phyloP scores from a whole-genome alignment of 805 yeast genomes.

The Pachysolen tannophilus region DNA sequence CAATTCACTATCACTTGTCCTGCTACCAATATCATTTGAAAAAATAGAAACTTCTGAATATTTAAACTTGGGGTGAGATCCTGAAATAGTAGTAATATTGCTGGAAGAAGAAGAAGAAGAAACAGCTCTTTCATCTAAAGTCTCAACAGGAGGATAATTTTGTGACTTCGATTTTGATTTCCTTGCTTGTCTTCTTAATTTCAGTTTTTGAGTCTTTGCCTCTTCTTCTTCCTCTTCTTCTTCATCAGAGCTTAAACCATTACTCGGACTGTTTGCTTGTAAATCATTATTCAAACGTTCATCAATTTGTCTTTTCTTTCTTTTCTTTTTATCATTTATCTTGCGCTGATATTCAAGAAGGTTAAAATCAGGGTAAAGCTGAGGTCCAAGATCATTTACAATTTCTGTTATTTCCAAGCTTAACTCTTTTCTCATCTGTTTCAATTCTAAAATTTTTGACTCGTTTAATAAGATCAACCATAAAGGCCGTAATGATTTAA shows the following conservation, averaged over 20 bases:
- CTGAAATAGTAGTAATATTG: too few relatives aligned
- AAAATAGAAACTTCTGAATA: too few relatives aligned
- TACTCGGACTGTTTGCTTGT: conserved; percentile 8
- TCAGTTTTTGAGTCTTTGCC: neutral
- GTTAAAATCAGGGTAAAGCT: conserved; percentile 80
- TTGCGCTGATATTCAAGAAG: conserved; percentile 30
- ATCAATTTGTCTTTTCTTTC: conserved; percentile 14
- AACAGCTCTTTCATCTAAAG: too few relatives aligned
- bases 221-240: conserved; percentile 35
- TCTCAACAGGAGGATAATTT: too few relatives aligned
- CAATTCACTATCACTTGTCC: too few relatives aligned
- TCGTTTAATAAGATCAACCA: conserved; percentile 58
- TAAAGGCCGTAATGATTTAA: conserved; percentile 77
- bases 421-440: conserved; percentile 51
- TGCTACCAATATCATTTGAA: too few relatives aligned
- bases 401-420: conserved; percentile 68
- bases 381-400: conserved; percentile 78
- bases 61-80: too few relatives aligned
- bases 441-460: conserved; percentile 47
- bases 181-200: neutral
- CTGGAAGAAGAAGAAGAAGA: too few relatives aligned
- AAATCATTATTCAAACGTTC: too few relatives aligned
- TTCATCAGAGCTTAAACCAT: conserved; percentile 27
- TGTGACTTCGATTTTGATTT: neutral
- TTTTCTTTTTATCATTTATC: conserved; percentile 14